Base-by-base conservation (phyloP, 306 rosid species). In the Cucurbita pepo region DNA sequence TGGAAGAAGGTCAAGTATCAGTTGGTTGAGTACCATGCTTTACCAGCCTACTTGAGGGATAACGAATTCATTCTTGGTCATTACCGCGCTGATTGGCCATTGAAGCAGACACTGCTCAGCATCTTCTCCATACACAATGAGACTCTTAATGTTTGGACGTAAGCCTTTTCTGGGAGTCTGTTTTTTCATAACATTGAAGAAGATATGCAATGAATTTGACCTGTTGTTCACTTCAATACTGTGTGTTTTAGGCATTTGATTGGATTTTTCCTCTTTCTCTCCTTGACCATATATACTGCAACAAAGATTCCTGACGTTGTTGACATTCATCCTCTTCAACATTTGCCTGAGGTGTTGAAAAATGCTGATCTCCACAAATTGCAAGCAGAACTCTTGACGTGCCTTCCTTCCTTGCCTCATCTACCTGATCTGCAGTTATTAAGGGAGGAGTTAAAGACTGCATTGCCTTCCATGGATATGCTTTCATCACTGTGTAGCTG, bases 111-210 rank as follows among this genome's bases (percentile, higher is more conserved):
- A 73, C 69, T 94, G 55, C 84, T 89, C 11, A 94, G 99, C 81
- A 87, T 89, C 61, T 91, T 94, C 81, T 79, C 88, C 73, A 86
- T 94, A 60, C 99, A 94, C 75, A 94, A 94, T 47, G 99, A 94
- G 85, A 94, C 99, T 10, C 92, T 94, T 34, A 94, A 94, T 22
- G 96, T 94, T 83, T 94, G 99, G 99, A 91, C 99, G 97, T 94
- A 87, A 87, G 96, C 21, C 50, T 76, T 76, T 30, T 48, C 36
- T 30, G 34, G 34, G 34, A 30, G 34, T 30, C 34, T 30, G 25
- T 30, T 30, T 48, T 62, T 63, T 50, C 36, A 40, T 48, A 19
- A 22, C 22, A 71, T 15, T 13, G 16, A 43, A 13, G 34, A 30
- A 30, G 34, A 30, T 30, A 30, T 30, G 34, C 34, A 30, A 30